These are phyloP conservation scores for Urochloa ruziziensis DNA, from an alignment of 176 grass and related monocot species.

Conservation along the genomic window DNA sequence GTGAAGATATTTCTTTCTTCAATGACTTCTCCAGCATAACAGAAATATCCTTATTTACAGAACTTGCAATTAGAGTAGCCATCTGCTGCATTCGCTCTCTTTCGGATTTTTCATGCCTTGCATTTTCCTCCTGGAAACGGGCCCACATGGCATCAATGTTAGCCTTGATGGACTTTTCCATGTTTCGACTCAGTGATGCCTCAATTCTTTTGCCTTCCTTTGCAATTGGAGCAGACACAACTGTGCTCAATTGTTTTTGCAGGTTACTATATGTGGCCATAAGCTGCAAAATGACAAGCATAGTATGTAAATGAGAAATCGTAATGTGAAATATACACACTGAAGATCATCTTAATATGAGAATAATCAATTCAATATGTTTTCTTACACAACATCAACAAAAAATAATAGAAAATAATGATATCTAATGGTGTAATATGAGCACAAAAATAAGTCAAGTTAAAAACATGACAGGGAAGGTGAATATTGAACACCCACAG, in stretches of 20 bases:
- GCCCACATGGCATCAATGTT: constrained; percentile 88
- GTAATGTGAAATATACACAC: background rate
- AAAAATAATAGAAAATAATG: background rate
- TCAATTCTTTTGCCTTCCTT: constrained; percentile 93
- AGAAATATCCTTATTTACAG: constrained; percentile 77
- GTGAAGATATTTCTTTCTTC: constrained; percentile 78
- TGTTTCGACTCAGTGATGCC: constrained; percentile 59
- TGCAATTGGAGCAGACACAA: constrained; percentile 60
- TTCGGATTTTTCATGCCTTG: constrained; percentile 74
- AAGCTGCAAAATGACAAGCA: constrained; percentile 51
- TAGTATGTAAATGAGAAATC: constrained; percentile 8
- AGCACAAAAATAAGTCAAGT: no score
- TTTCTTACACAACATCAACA: background rate
- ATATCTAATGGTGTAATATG: background rate
- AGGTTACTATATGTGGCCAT: constrained; percentile 67
- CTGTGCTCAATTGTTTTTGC: constrained; percentile 77
- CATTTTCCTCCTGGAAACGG: constrained; percentile 81
- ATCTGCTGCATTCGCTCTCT: constrained; percentile 79
- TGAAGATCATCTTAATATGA: background rate
- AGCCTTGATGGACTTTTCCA: constrained; percentile 86
- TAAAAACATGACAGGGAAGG: background rate
- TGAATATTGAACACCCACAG: background rate
- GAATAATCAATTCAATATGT: background rate
- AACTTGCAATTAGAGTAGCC: constrained; percentile 62
- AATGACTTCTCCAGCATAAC: constrained; percentile 64